Percentiles rank a stretch among this genome's conserved stretches.
These are phyloP conservation scores for Hanseniaspora meyeri DNA, from an alignment of 805 yeast genomes.

Conservation along the genomic window DNA sequence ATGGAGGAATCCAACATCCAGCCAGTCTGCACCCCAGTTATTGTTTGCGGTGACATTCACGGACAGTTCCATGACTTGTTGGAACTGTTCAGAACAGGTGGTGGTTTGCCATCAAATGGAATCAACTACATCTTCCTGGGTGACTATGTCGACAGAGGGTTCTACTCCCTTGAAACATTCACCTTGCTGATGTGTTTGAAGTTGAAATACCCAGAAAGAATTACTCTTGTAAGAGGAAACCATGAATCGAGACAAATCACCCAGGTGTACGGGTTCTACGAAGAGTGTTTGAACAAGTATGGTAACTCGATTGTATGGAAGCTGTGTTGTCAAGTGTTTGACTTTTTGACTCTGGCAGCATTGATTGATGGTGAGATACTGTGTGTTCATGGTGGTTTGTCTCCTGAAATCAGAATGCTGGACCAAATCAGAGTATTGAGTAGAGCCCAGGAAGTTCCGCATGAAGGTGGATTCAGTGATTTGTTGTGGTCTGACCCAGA, in stretches of 20 bases:
- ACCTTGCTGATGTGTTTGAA: conserved; percentile 81
- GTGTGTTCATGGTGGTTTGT: conserved; percentile 88
- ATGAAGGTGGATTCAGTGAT: conserved; percentile 97
- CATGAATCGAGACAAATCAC: conserved; percentile 94
- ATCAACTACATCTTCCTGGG: conserved; percentile 84
- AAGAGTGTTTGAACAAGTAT: conserved; percentile 85
- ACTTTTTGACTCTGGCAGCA: conserved; percentile 87
- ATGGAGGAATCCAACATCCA: conserved; percentile 90
- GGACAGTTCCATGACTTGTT: conserved; percentile 92
- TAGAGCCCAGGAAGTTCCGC: conserved; percentile 92
- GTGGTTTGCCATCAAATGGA: conserved; percentile 90
- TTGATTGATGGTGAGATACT: conserved; percentile 80
- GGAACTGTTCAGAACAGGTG: conserved; percentile 88
- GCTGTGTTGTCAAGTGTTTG: conserved; percentile 79
- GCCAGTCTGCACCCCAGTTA: conserved; percentile 89
- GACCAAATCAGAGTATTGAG: conserved; percentile 85
- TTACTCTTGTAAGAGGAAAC: conserved; percentile 85
- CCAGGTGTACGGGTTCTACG: conserved; percentile 91
- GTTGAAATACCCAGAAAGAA: conserved; percentile 80
- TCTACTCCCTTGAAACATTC: conserved; percentile 84
- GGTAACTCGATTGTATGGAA: conserved; percentile 93
- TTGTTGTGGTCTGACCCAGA: conserved; percentile 95
- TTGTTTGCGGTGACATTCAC: conserved; percentile 94
- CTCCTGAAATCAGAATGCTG: conserved; percentile 86
- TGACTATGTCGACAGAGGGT: conserved; percentile 87